These are phyloP conservation scores for Fistulinella staudtii DNA, from an alignment of 1,284 basidiomycete species.

Conservation along the genomic window DNA sequence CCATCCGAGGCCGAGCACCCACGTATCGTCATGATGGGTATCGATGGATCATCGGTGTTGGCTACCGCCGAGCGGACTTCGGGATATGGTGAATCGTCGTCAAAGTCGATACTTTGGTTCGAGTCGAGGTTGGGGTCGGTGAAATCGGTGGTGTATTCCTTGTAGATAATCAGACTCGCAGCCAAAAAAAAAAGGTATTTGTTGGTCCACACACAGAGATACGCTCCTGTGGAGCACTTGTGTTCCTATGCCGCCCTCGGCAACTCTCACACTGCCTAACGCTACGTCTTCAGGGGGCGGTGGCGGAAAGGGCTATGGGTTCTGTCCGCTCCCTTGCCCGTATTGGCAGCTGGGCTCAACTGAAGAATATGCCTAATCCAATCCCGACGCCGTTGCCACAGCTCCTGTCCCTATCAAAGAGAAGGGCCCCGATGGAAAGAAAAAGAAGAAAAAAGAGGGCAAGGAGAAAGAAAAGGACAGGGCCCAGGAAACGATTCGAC, in stretches of 20 bases:
- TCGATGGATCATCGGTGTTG: slow-evolving; percentile 38
- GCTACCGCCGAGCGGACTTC: slow-evolving; percentile 44
- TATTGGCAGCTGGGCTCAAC: slow-evolving; percentile 66
- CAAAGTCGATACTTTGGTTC: slow-evolving; percentile 15
- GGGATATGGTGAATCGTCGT: slow-evolving; percentile 41
- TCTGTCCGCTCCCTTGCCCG: slow-evolving; percentile 67
- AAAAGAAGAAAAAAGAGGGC: slow-evolving; percentile 21
- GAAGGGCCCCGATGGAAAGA: slow-evolving; percentile 35
- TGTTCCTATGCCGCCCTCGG: too few relatives aligned
- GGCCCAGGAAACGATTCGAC: slow-evolving; percentile 34
- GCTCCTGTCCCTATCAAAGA: slow-evolving; percentile 23
- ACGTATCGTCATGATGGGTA: slow-evolving; percentile 29
- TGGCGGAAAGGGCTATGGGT: slow-evolving; percentile 72
- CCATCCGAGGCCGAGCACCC: slow-evolving; percentile 44
- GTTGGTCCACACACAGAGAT: too few relatives aligned
- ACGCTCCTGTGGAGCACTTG: too few relatives aligned
- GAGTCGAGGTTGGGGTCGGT: background rate
- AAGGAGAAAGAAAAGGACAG: slow-evolving; percentile 31
- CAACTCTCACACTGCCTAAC: slow-evolving; percentile 25
- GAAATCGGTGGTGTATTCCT: slow-evolving; percentile 14
- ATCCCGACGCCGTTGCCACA: slow-evolving; percentile 29
- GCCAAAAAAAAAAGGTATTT: too few relatives aligned
- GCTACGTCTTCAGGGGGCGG: slow-evolving; percentile 25
- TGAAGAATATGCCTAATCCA: slow-evolving; percentile 41
- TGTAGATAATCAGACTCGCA: slow-evolving; percentile 1